Base-by-base conservation (phyloP, 2,329 filamentous ascomycete genomes). In the Trichoderma endophyticum region DNA sequence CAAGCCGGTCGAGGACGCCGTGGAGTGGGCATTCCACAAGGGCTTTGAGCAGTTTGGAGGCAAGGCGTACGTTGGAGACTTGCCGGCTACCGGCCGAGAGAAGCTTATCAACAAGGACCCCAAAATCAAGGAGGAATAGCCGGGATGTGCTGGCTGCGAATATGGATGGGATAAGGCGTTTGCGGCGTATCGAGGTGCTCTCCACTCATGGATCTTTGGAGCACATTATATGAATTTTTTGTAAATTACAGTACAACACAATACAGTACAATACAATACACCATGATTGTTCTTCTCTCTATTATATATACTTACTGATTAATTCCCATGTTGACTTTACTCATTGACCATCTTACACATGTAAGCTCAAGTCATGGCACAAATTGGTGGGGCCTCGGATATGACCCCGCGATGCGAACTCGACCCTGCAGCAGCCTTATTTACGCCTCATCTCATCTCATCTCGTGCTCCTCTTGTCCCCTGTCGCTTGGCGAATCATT, bases 21-120 rank as follows among this genome's bases (percentile, higher is more conserved):
- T 97, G 0, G 95, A 98, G 79, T 98, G 92, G 92, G 81, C 88
- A 3, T 98, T 98, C 84, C 93, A 97, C 77, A 93, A 91, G 77
- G 92, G 88, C 0, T 96, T 98, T 79, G 88, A 90, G 78, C 80
- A 88, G 1, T 87, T 94, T 71, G 94, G 93, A 4, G 95, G 89
- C 1, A 81, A 85, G 43, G 75, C 81, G 1, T 87, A 84, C 32
- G 88, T 91, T 3, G 89, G 88, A 12, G 78, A 87, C 71, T 80
- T 87, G 21, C 88, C 88, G 1, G 73, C 81, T 8, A 89, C 83
- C 3, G 89, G 89, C 26, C 83, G 82, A n/a, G 82, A 84, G 65
- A 77, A 82, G n/a, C 68, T 82, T 57, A 76, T 84, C 28, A 77
- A 76, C 65, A 78, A 85, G 74, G 81, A 81, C 71, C 82, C 82